Base-by-base conservation (phyloP, 176 grass and related monocot species). In the Paspalum notatum region DNA sequence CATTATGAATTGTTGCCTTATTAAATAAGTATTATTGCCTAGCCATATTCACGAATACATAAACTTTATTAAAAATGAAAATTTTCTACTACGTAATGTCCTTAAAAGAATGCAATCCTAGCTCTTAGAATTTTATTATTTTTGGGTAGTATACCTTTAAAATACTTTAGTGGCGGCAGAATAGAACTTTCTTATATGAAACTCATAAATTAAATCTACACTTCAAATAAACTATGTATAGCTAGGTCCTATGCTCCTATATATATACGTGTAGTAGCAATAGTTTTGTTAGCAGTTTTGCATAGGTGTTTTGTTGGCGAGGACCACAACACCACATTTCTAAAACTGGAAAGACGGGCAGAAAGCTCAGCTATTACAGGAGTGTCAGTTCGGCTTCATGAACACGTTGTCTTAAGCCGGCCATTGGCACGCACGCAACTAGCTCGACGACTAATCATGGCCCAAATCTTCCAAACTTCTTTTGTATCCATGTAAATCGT, bases 401-500 rank as follows among this genome's bases (percentile, higher is more conserved):
- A 69, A 71, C 79, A 87, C 55, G 65, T n/a, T 52, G 37, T 24
- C 32, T 15, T 17, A 62, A 61, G 37, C 38, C 46, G 12, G 55
- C 55, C 55, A 77, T 87, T 77, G 55, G 22, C 72, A 76, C 62
- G 52, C 64, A 52, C 27, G 64, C 62, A 70, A 43, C 78, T 54
- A 54, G 24, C 1, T n/a, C 61, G 25, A 17, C 24, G 5, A 38
- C 38, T 77, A 77, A 71, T 71, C 47, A 77, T 82, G 56, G 45
- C 24, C 55, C 79, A 82, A 87, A 87, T 87, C 62, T 64, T 77
- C 18, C 3, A 70, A 24, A 11, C 44, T 77, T 48, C 75, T 77
- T 78, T 87, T 83, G 38, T 77, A 87, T 77, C 72, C 4, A 37
- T 82, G 85, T 71, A 66, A 48, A 87, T 62, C 48, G 40, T 72